Percentiles rank a stretch among this genome's conserved stretches.
phyloP scores from a whole-genome alignment of 2,329 filamentous ascomycete species.

The Colletotrichum tropicicola region DNA sequence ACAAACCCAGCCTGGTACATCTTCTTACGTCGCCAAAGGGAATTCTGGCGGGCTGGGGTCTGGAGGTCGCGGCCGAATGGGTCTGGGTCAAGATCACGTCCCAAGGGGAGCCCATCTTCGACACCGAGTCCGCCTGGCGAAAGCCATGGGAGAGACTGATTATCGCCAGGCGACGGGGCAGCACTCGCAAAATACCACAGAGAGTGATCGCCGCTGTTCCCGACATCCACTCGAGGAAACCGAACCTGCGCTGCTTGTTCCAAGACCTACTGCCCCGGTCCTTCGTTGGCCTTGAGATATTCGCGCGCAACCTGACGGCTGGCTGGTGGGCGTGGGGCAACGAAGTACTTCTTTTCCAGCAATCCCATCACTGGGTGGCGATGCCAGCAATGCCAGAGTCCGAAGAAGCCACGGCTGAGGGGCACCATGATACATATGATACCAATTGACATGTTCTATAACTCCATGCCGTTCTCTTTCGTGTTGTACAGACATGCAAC shows the following conservation, averaged over 20 bases:
- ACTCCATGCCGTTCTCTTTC: constrained; percentile 32
- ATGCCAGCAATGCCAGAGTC: not conserved
- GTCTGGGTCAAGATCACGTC: constrained; percentile 80
- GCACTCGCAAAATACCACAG: constrained; percentile 39
- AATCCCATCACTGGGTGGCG: constrained; percentile 57
- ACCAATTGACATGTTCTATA: constrained; percentile 23
- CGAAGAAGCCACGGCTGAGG: not conserved
- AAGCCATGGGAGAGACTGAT: constrained; percentile 82
- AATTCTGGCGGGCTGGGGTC: constrained; percentile 72
- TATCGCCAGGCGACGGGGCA: constrained; percentile 59
- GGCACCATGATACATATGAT: not conserved
- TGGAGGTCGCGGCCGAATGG: constrained; percentile 76
- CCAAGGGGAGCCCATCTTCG: constrained; percentile 70
- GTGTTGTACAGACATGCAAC: constrained; percentile 32
- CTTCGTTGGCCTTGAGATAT: constrained; percentile 76
- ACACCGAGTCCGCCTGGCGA: constrained; percentile 69
- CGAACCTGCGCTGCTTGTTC: constrained; percentile 71
- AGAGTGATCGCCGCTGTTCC: constrained; percentile 76
- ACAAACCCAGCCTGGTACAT: constrained; percentile 68
- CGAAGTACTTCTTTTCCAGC: constrained; percentile 76
- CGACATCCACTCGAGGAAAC: constrained; percentile 82
- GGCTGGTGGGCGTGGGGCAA: constrained; percentile 86
- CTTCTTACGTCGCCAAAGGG: constrained; percentile 62
- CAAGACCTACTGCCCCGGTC: constrained; percentile 58
- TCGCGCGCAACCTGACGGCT: constrained; percentile 76